phyloP scores from a whole-genome alignment of 2,329 filamentous ascomycete genomes.

The Diaporthe australafricana region DNA sequence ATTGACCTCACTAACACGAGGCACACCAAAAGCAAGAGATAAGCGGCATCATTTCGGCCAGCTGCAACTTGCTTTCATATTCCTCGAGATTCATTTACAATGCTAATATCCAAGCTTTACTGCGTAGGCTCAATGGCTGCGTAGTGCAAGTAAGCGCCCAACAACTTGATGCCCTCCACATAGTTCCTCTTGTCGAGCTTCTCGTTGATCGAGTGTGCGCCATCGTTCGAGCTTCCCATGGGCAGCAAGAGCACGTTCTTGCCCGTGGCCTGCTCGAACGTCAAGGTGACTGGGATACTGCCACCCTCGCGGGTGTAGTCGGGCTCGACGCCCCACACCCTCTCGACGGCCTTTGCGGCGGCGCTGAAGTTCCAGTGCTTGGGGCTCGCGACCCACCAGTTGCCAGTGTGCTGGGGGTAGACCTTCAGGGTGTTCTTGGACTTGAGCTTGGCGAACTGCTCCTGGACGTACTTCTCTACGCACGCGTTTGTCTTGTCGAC shows the following conservation, averaged over 20 bases:
- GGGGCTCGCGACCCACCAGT: conserved; percentile 98
- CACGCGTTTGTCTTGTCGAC: conserved; percentile 87
- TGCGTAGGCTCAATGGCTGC: conserved; percentile 84
- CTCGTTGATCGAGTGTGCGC: conserved; percentile 98
- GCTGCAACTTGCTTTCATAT: neutral
- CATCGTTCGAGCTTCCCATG: conserved; percentile 97
- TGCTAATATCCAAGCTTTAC: neutral
- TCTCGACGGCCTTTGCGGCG: conserved; percentile 94
- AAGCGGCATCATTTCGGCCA: neutral
- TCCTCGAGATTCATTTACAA: neutral
- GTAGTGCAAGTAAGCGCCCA: conserved; percentile 96
- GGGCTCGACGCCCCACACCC: conserved; percentile 92
- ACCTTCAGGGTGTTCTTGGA: conserved; percentile 94
- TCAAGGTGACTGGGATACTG: conserved; percentile 96
- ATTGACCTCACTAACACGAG: neutral
- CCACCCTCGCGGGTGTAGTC: conserved; percentile 97
- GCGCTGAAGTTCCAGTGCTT: conserved; percentile 99
- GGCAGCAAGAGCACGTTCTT: conserved; percentile 97
- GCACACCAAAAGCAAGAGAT: neutral
- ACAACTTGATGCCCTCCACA: conserved; percentile 95
- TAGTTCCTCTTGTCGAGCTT: conserved; percentile 98
- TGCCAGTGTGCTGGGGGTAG: conserved; percentile 87
- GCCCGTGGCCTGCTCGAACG: conserved; percentile 95
- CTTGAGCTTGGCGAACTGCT: conserved; percentile 85
- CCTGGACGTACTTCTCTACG: conserved; percentile 86